These are phyloP conservation scores for Acer negundo DNA, from an alignment of 345 rosid genomes.

Conservation along the genomic window DNA sequence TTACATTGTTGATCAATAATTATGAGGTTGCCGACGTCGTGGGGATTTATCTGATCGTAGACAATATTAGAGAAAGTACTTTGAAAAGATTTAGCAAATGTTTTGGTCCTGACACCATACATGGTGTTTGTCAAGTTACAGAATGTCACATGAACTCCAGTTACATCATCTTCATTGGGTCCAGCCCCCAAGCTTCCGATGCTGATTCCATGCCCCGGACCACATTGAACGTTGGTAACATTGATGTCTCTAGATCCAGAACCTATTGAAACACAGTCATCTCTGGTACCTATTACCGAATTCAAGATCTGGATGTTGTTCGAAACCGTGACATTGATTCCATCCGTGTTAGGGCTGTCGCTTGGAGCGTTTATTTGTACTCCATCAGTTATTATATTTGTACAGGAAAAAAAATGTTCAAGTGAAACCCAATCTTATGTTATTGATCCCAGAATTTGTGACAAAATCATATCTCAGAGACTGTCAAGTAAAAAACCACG, in stretches of 20 bases:
- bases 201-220: conserved; percentile 38
- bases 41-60: too few relatives aligned
- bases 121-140: neutral
- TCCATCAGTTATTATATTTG: conserved; percentile 15
- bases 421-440: conserved; percentile 27
- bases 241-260: conserved; percentile 9
- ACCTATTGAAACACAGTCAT: conserved; percentile 36
- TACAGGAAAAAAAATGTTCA: conserved; percentile 23
- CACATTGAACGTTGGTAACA: conserved; percentile 21
- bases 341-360: conserved; percentile 29
- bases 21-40: too few relatives aligned
- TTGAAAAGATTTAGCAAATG: too few relatives aligned
- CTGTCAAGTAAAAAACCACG: conserved; percentile 9
- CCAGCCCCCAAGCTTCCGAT: neutral
- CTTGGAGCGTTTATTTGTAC: conserved; percentile 19
- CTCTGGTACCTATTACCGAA: conserved; percentile 28
- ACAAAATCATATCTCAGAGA: conserved; percentile 22
- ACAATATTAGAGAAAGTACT: too few relatives aligned
- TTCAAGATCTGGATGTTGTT: conserved; percentile 20
- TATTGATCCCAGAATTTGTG: neutral
- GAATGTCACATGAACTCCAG: neutral
- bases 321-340: conserved; percentile 27
- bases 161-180: too few relatives aligned
- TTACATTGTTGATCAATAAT: too few relatives aligned
- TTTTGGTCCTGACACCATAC: neutral